Evolutionary conservation across 768 basidiomycete genomes (phyloP).

Genomic region (Rhodotorula paludigena): DNA sequence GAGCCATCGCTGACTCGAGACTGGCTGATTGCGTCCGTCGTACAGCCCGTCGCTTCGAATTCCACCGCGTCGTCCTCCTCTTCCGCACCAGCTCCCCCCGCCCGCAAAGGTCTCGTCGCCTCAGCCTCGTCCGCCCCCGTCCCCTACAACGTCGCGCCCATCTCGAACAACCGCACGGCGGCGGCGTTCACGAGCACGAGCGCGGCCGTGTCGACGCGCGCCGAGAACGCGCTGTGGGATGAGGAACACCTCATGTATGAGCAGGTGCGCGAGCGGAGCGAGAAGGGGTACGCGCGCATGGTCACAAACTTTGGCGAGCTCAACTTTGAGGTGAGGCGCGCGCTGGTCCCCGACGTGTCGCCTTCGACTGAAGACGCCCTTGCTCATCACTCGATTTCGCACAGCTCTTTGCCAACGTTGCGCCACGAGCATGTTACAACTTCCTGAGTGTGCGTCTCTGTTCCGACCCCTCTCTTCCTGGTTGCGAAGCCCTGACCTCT

Average conservation of each 20-base stretch:
- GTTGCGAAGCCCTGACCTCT: background rate
- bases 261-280: conserved; percentile 78
- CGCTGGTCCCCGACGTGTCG: background rate
- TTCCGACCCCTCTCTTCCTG: background rate
- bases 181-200: conserved; percentile 92
- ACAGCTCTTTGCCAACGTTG: conserved; percentile 86
- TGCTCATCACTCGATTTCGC: conserved; percentile 44
- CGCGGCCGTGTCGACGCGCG: conserved; percentile 66
- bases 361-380: background rate
- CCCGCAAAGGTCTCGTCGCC: conserved; percentile 44
- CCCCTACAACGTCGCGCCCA: conserved; percentile 56
- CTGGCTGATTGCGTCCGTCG: background rate
- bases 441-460: conserved; percentile 60
- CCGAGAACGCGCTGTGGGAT: conserved; percentile 86
- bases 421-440: conserved; percentile 97
- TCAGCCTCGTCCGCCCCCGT: conserved; percentile 45
- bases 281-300: conserved; percentile 93
- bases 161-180: conserved; percentile 69
- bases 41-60: background rate
- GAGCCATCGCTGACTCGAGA: too few species aligned
- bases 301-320: conserved; percentile 60
- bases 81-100: conserved; percentile 17
- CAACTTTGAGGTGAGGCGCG: conserved; percentile 29
- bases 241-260: conserved; percentile 99
- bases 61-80: background rate